phyloP scores from a whole-genome alignment of 352 stramenopile genomes.

The Pythium vanterpoolii region DNA sequence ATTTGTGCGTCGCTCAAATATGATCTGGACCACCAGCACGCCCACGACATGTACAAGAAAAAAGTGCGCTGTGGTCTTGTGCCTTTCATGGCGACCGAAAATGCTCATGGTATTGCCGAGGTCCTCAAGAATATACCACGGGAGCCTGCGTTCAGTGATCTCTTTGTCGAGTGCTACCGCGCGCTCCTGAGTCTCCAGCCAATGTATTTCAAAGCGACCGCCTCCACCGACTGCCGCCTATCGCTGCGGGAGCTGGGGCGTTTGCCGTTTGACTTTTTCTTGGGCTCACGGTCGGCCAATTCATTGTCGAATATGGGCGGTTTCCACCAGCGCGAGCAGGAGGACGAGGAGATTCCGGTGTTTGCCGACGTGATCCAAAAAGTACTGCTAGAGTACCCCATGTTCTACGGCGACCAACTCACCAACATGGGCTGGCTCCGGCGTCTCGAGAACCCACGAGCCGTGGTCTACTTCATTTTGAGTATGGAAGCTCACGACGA shows the following conservation, averaged over 20 bases:
- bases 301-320: conserved; percentile 57
- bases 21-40: conserved; percentile 67
- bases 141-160: conserved; percentile 67
- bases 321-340: conserved; percentile 31
- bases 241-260: conserved; percentile 42
- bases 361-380: conserved; percentile 74
- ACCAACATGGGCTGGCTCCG: conserved; percentile 67
- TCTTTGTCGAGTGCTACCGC: conserved; percentile 74
- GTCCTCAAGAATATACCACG: conserved; percentile 77
- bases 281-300: conserved; percentile 50
- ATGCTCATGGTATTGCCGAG: conserved; percentile 70
- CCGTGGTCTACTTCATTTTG: conserved; percentile 64
- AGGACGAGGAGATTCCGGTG: conserved; percentile 34
- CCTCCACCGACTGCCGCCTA: conserved; percentile 47
- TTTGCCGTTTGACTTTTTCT: conserved; percentile 72
- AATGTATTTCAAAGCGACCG: conserved; percentile 53
- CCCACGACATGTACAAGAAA: conserved; percentile 73
- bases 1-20: conserved; percentile 81
- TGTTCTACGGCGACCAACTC: conserved; percentile 64
- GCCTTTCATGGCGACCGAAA: conserved; percentile 59
- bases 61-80: conserved; percentile 64
- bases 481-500: conserved; percentile 54
- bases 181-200: conserved; percentile 46
- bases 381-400: conserved; percentile 56
- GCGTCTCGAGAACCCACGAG: conserved; percentile 40